Evolutionary conservation across 331 rosid species (phyloP), one percentile per base, ranked within the genome.

Genomic region (Stylosanthes scabra): DNA sequence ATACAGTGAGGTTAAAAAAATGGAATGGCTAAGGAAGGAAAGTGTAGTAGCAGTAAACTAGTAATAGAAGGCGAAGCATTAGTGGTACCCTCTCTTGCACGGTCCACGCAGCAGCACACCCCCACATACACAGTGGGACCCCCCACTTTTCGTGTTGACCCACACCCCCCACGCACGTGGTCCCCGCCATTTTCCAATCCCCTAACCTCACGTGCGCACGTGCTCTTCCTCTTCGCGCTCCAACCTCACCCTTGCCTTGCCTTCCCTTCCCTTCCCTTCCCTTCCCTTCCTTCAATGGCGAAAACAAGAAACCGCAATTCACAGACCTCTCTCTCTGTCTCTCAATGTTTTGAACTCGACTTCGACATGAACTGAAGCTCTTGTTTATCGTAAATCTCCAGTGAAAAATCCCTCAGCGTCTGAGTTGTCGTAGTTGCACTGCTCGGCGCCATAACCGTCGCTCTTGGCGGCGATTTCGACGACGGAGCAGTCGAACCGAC

Each of bases 281-380:
- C 80, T 45, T 57, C 76, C 79, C 65, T 72, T 76, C 54, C 37
- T 3, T 61, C 44, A 31, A 39, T 28, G 74, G 75, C 65, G 80
- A 63, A 31, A 31, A 63, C 28, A 34, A 6, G 31, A 15, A 15
- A 64, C 41, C 34, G 8, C 6, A 57, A 57, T 74, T 8, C 10
- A 11, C 65, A 41, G 6, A 41, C 20, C 3, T 27, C 16, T 4
- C 46, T 9, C 34, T 7, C 46, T 9, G 20, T 7, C 16, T 15
- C 12, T 91, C 86, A 91, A 49, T 71, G 78, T 55, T 87, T 83
- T 0, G 96, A 86, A 37, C 93, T 83, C 27, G 86, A 52, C 6
- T 81, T 75, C 28, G 92, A 74, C 89, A 89, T 88, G 81, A 92
- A 81, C 68, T 86, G 97, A 16, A 90, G 86, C 91, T 92, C 96